Percentiles rank a stretch among this genome's conserved stretches.
These are phyloP conservation scores for Rugonectria rugulosa DNA, from an alignment of 2,329 filamentous ascomycete genomes.

Conservation along the genomic window DNA sequence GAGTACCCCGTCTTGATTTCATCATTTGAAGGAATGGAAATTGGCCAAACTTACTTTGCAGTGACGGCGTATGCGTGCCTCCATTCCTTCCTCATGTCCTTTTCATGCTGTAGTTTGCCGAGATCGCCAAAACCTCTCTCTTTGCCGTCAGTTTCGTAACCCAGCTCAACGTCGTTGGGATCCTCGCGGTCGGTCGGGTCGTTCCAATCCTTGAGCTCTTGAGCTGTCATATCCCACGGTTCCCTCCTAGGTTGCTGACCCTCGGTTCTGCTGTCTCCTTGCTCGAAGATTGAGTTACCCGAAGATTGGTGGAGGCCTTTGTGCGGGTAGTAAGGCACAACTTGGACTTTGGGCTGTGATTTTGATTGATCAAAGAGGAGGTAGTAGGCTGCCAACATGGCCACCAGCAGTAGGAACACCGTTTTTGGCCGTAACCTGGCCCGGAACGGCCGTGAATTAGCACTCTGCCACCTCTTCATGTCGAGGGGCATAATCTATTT, in stretches of 20 bases:
- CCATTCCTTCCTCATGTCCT: conserved; percentile 53
- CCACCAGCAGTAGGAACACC: conserved; percentile 50
- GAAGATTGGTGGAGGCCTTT: conserved; percentile 1
- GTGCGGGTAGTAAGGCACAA: conserved; percentile 40
- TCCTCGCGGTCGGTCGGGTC: conserved; percentile 47
- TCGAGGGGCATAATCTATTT: conserved; percentile 15
- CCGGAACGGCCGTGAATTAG: conserved; percentile 40
- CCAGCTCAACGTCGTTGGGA: conserved; percentile 45
- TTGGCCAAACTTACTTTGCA: conserved; percentile 47
- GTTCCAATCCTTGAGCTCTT: conserved; percentile 46
- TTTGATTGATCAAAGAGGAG: conserved; percentile 49
- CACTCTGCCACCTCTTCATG: conserved; percentile 46
- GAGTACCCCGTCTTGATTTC: conserved; percentile 24
- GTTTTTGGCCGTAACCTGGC: conserved; percentile 51
- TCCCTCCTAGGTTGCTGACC: conserved; percentile 26
- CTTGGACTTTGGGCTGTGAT: conserved; percentile 39
- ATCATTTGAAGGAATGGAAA: neutral
- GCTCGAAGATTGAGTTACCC: conserved; percentile 12
- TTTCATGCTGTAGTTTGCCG: conserved; percentile 48
- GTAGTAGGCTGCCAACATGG: conserved; percentile 52
- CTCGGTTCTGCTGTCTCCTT: conserved; percentile 20
- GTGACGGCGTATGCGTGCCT: conserved; percentile 50
- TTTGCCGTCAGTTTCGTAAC: conserved; percentile 48
- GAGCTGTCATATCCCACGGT: conserved; percentile 46
- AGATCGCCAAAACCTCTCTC: conserved; percentile 42